A percentile compares a stretch with the other conserved stretches of the same genome.
Evolutionary conservation across 1,284 basidiomycete species (phyloP).

Genomic region (Malassezia slooffiae): DNA sequence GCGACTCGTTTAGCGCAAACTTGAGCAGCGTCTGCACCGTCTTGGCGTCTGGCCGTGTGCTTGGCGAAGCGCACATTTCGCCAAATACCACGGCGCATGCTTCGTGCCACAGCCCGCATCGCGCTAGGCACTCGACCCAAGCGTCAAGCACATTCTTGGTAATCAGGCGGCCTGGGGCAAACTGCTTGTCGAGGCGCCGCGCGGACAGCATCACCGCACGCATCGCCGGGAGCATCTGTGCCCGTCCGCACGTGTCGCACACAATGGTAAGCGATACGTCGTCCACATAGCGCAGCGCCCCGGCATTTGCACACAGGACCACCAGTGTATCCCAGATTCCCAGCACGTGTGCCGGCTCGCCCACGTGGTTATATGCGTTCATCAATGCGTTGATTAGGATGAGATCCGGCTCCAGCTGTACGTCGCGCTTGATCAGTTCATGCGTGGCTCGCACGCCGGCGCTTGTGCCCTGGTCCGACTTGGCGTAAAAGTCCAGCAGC

Average conservation of each 20-base stretch:
- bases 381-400: constrained; percentile 75
- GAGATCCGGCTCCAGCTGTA: constrained; percentile 62
- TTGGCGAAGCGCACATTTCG: constrained; percentile 52
- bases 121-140: constrained; percentile 77
- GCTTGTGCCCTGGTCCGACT: constrained; percentile 14
- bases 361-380: constrained; percentile 72
- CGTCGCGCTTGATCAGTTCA: constrained; percentile 65
- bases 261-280: constrained; percentile 65
- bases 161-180: constrained; percentile 48
- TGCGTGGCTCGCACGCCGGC: constrained; percentile 58
- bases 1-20: constrained; percentile 31
- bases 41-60: constrained; percentile 24
- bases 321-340: constrained; percentile 68
- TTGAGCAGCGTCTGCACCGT: constrained; percentile 47
- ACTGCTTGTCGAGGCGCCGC: constrained; percentile 12
- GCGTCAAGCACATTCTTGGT: constrained; percentile 58
- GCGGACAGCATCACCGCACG: constrained; percentile 18
- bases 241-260: constrained; percentile 67
- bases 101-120: constrained; percentile 58
- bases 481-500: constrained; percentile 54
- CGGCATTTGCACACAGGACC: constrained; percentile 18
- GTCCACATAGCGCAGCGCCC: constrained; percentile 50
- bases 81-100: constrained; percentile 59
- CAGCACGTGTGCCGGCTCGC: constrained; percentile 60
- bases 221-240: constrained; percentile 41